phyloP scores from a whole-genome alignment of 1,139 yeast genomes.

The Candida buenavistaensis region DNA sequence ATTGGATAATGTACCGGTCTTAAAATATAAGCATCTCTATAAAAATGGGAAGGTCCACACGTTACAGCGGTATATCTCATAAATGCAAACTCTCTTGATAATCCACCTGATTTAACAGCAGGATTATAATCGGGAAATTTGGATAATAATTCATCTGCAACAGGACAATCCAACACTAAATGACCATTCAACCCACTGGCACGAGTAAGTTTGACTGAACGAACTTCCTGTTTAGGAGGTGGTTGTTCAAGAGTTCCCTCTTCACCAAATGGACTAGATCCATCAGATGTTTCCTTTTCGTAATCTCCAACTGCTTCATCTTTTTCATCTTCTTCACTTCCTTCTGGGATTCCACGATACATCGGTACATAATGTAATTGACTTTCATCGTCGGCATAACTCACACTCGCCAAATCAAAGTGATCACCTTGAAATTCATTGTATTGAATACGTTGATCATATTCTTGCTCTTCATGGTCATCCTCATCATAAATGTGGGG shows the following conservation, averaged over 20 bases:
- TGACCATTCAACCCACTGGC: slow-evolving; percentile 48
- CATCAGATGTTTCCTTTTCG: slow-evolving; percentile 2
- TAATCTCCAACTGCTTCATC: slow-evolving; percentile 1
- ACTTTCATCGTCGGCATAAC: slow-evolving; percentile 17
- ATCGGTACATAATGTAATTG: slow-evolving; percentile 10
- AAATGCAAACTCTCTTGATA: slow-evolving; percentile 47
- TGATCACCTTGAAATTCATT: slow-evolving; percentile 46
- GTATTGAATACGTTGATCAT: slow-evolving; percentile 41
- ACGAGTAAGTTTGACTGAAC: slow-evolving; percentile 39
- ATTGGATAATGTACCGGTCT: slow-evolving; percentile 49
- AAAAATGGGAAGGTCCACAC: slow-evolving; percentile 51
- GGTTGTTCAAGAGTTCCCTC: slow-evolving; percentile 24
- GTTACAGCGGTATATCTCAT: slow-evolving; percentile 54
- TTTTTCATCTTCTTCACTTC: slow-evolving; percentile 15
- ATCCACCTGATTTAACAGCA: slow-evolving; percentile 39
- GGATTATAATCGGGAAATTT: slow-evolving; percentile 44
- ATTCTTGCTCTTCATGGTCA: slow-evolving; percentile 44
- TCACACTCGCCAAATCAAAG: slow-evolving; percentile 37
- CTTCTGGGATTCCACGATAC: slow-evolving; percentile 5
- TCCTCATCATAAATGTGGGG: slow-evolving; percentile 45
- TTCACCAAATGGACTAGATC: slow-evolving; percentile 27
- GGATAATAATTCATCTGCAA: slow-evolving; percentile 45
- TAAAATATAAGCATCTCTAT: slow-evolving; percentile 44
- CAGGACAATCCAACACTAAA: slow-evolving; percentile 52
- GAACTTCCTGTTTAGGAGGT: slow-evolving; percentile 33